Percentiles rank a stretch among this genome's conserved stretches.
These are phyloP conservation scores for Zoysia japonica DNA, from an alignment of 176 grass and related monocot species.

Conservation along the genomic window DNA sequence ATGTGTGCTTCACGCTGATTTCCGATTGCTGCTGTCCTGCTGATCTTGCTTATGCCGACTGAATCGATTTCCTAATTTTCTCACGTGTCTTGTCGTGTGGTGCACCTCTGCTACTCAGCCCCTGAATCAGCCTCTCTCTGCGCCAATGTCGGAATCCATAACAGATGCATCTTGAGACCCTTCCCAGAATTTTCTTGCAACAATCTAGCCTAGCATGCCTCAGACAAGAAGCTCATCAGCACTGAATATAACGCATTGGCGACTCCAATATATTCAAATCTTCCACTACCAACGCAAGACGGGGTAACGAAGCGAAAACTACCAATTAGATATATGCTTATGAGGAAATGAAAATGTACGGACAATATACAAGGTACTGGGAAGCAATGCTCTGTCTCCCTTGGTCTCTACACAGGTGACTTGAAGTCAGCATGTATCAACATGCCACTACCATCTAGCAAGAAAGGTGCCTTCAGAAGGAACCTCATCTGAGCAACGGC, in stretches of 20 bases:
- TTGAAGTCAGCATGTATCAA: conserved; percentile 37
- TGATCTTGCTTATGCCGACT: too few relatives aligned
- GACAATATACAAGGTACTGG: conserved; percentile 45
- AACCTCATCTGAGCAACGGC: conserved; percentile 17
- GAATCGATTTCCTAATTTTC: too few relatives aligned
- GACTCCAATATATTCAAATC: not conserved
- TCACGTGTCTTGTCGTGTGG: too few relatives aligned
- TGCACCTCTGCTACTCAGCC: too few relatives aligned
- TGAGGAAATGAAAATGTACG: conserved; percentile 30
- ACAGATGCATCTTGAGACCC: too few relatives aligned
- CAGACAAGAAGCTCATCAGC: not conserved
- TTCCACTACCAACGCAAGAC: conserved; percentile 18
- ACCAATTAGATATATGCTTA: conserved; percentile 34
- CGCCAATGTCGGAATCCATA: not conserved
- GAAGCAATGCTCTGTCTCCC: not conserved
- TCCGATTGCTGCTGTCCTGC: too few relatives aligned
- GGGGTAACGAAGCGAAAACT: not conserved
- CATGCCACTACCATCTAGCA: conserved; percentile 8
- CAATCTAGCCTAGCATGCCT: not conserved
- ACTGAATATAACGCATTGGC: not conserved
- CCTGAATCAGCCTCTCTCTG: too few relatives aligned
- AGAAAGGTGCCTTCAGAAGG: conserved; percentile 20
- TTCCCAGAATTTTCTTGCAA: not conserved
- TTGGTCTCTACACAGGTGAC: not conserved
- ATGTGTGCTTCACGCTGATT: too few relatives aligned